Evolutionary conservation across 768 basidiomycete species (phyloP), one percentile per base, ranked within the genome.

Genomic region (Boletus rubropictus): DNA sequence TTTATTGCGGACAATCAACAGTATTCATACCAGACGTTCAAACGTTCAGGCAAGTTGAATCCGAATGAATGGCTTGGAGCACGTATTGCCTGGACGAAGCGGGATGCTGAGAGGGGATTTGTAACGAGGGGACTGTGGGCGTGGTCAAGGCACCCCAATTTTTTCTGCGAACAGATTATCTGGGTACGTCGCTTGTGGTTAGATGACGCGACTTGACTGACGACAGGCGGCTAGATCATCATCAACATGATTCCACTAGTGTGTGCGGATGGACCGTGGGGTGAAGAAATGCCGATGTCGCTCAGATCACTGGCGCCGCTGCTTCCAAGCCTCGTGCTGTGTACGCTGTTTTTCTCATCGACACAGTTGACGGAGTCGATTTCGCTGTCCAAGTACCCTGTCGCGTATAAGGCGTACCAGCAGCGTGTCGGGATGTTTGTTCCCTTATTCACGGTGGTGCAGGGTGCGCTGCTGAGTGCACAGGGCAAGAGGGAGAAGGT

Each of bases 1-100:
- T 91, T 89, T 68, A 81, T 77, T 1, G 78, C 94, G 4, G 95
- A 98, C 65, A 92, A 94, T 55, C 89, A 93, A 62, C 95, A 97
- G 57, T 93, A 79, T 65, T 80, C 85, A 3, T 95, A 75, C 66
- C 88, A 90, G 53, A 78, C 78, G 0, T 86, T 82, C 67, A 97
- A 98, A 64, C 80, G 63, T 63, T 15, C 69, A 50, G 60, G 52
- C 52, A 71, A 52, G 57, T 56, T 54, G 58, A 61, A 39, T 48
- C 63, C 27, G 59, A 69, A 44, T 28, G 79, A 88, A 9, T 86
- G 88, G 84, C 67, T 70, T 20, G 80, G 81, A 7, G 77, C 86
- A 3, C 73, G 79, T 21, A 74, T 89, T n/a, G 49, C 69, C 5
- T 87, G 85, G 78, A 81, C 80, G 1, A 71, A 77, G 17, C 76